Conservation (phyloP, 768 basidiomycete species). For the Fomitopsis pulvina region DNA sequence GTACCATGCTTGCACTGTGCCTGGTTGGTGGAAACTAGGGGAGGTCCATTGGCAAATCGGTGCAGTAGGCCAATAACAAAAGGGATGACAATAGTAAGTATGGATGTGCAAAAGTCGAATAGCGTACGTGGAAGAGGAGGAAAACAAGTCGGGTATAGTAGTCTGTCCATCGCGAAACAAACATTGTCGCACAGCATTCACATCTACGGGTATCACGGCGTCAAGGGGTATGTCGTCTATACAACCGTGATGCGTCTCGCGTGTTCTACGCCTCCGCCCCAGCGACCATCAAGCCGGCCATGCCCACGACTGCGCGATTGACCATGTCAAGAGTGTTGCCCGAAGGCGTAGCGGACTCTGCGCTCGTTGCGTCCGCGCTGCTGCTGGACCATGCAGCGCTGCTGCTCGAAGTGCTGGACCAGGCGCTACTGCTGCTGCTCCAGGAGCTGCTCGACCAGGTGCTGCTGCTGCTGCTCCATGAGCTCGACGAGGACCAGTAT, state of each 20-base stretch:
- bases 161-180: neutral
- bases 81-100: neutral
- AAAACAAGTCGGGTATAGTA: neutral
- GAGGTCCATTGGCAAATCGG: neutral
- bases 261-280: conserved; percentile 8
- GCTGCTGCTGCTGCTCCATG: conserved; percentile 5
- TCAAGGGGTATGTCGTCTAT: too few relatives aligned
- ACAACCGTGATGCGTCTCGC: neutral
- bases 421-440: neutral
- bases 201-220: neutral
- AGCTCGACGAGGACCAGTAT: conserved; percentile 8
- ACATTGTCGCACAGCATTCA: neutral
- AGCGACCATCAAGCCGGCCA: conserved; percentile 19
- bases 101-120: neutral
- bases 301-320: conserved; percentile 24
- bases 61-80: neutral
- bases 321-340: conserved; percentile 9
- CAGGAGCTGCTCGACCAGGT: neutral
- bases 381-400: neutral
- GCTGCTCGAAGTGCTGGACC: neutral
- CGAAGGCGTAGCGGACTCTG: neutral
- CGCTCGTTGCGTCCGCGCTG: neutral
- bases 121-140: neutral
- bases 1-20: neutral
- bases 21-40: neutral